Conservation (phyloP, 1,284 basidiomycete species). For the Fomitiporia mediterranea region DNA sequence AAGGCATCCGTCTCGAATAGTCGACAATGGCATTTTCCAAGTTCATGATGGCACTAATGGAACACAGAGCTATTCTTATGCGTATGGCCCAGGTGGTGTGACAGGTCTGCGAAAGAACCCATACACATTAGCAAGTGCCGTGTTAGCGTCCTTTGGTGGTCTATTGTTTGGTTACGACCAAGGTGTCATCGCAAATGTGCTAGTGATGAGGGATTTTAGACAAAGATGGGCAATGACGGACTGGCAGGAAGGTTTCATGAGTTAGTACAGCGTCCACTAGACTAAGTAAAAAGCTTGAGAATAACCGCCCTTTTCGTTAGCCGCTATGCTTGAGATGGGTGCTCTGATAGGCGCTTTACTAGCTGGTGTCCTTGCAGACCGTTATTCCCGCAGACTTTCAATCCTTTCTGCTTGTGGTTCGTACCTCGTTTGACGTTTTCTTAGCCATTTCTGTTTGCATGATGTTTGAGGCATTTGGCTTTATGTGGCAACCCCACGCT, state of each 20-base stretch:
- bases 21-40: slow-evolving; percentile 29
- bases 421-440: background rate
- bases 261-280: slow-evolving; percentile 42
- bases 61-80: slow-evolving; percentile 48
- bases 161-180: slow-evolving; percentile 78
- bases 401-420: slow-evolving; percentile 65
- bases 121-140: slow-evolving; percentile 57
- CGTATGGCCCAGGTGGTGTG: slow-evolving; percentile 63
- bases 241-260: slow-evolving; percentile 70
- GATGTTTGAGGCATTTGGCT: slow-evolving; percentile 66
- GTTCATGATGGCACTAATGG: slow-evolving; percentile 24
- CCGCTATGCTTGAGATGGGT: slow-evolving; percentile 73
- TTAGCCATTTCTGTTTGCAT: background rate
- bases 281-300: background rate
- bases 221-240: slow-evolving; percentile 62
- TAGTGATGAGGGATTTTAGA: slow-evolving; percentile 76
- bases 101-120: slow-evolving; percentile 58
- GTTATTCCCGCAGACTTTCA: slow-evolving; percentile 57
- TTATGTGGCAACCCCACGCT: slow-evolving; percentile 57
- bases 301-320: slow-evolving; percentile 33
- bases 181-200: slow-evolving; percentile 74
- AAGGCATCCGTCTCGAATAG: background rate
- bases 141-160: slow-evolving; percentile 74
- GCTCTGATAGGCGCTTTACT: slow-evolving; percentile 65
- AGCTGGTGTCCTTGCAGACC: slow-evolving; percentile 65